Evolutionary conservation across 768 basidiomycete genomes (phyloP).

Genomic region (Mycena galopus): DNA sequence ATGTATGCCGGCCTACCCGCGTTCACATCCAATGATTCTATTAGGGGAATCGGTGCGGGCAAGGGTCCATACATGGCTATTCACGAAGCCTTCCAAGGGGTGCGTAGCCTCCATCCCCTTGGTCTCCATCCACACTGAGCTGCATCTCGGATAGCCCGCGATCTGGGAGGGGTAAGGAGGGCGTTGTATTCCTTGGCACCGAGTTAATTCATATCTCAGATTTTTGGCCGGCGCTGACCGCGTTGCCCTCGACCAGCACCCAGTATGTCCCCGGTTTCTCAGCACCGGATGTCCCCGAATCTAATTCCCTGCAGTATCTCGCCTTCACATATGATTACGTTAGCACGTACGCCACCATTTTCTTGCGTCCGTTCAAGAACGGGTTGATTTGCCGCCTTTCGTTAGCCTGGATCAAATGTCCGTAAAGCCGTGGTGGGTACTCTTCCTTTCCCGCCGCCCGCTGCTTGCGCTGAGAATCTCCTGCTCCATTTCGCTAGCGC

Average conservation of each 20-base stretch:
- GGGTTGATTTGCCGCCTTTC: slow-evolving; percentile 25
- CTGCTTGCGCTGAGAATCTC: slow-evolving; percentile 27
- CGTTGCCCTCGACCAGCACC: slow-evolving; percentile 81
- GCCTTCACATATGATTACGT: slow-evolving; percentile 57
- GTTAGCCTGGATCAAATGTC: slow-evolving; percentile 55
- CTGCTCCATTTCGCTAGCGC: slow-evolving; percentile 46
- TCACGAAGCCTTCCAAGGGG: slow-evolving; percentile 77
- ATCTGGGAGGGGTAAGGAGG: slow-evolving; percentile 59
- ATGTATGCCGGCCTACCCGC: slow-evolving; percentile 25
- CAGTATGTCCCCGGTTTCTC: slow-evolving; percentile 67
- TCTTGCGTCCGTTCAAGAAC: background rate
- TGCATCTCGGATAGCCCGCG: slow-evolving; percentile 46
- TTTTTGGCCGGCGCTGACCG: slow-evolving; percentile 86
- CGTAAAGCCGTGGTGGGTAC: slow-evolving; percentile 58
- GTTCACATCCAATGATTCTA: slow-evolving; percentile 13
- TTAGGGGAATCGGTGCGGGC: slow-evolving; percentile 76
- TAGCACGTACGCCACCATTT: slow-evolving; percentile 50
- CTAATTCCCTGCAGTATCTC: slow-evolving; percentile 52
- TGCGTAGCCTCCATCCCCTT: slow-evolving; percentile 37
- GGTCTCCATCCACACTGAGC: background rate
- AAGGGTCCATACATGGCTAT: slow-evolving; percentile 67
- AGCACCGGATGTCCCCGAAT: slow-evolving; percentile 46
- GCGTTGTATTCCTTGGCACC: background rate
- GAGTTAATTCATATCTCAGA: slow-evolving; percentile 46
- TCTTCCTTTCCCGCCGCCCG: slow-evolving; percentile 38